These are phyloP conservation scores for Lagenaria siceraria DNA, from an alignment of 306 rosid genomes.

Conservation along the genomic window DNA sequence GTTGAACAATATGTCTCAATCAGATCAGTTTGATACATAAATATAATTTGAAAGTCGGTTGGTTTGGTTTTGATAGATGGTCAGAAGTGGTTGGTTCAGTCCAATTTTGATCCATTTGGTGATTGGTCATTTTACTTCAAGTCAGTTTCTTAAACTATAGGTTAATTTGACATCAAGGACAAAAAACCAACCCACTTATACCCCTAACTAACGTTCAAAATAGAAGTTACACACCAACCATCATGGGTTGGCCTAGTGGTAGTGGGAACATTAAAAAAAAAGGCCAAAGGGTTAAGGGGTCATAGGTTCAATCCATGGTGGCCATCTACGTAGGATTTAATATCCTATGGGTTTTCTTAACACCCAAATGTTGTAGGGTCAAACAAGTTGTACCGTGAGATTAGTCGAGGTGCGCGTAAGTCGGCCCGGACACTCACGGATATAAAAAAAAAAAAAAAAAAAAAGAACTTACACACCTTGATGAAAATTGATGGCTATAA, in stretches of 20 bases:
- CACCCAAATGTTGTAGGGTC: no score
- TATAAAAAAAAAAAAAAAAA: no score
- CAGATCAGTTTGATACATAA: neutral
- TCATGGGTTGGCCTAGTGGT: no score
- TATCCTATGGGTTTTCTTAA: no score
- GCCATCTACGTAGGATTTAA: no score
- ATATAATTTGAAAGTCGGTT: neutral
- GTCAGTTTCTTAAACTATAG: neutral
- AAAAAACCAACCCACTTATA: neutral
- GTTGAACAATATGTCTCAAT: neutral
- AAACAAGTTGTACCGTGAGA: no score
- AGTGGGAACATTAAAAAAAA: no score
- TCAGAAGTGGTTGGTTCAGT: neutral
- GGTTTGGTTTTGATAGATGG: neutral
- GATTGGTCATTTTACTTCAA: neutral
- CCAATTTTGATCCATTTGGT: neutral
- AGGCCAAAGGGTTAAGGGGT: no score
- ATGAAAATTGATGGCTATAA: neutral
- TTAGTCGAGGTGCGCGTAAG: no score
- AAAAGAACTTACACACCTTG: neutral
- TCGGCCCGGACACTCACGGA: no score
- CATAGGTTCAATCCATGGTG: no score
- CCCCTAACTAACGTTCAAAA: neutral
- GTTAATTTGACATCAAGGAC: neutral
- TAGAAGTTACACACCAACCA: neutral